These are phyloP conservation scores for Gaeumannomyces tritici DNA, from an alignment of 2,329 filamentous ascomycete species.

Conservation along the genomic window DNA sequence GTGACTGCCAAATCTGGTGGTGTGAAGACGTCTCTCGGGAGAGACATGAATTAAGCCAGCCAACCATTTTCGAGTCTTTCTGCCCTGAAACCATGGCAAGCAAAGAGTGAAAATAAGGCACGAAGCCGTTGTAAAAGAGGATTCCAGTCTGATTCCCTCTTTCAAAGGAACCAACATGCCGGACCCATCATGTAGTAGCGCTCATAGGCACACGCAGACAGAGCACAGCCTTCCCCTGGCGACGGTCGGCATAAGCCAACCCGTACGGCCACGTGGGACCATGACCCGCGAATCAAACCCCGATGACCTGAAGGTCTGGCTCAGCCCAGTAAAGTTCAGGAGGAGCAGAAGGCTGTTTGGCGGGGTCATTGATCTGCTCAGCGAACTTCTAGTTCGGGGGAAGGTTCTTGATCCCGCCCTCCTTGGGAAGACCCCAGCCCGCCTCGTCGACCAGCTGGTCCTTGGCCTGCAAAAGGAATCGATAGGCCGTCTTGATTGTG, in stretches of 20 bases:
- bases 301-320: not conserved
- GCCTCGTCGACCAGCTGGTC: slow-evolving; percentile 44
- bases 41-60: not conserved
- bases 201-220: not conserved
- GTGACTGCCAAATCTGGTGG: not conserved
- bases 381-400: slow-evolving; percentile 39
- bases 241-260: not conserved
- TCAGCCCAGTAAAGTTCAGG: not conserved
- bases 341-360: not conserved
- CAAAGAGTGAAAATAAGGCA: not conserved
- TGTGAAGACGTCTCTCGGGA: not conserved
- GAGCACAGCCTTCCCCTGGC: not conserved
- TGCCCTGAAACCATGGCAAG: not conserved
- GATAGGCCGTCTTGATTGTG: slow-evolving; percentile 93
- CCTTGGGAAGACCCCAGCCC: slow-evolving; percentile 44
- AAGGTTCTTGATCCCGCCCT: slow-evolving; percentile 61
- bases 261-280: not conserved
- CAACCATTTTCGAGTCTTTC: not conserved
- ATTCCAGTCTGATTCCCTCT: not conserved
- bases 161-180: not conserved
- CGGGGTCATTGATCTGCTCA: not conserved
- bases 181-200: not conserved
- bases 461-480: slow-evolving; percentile 67
- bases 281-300: not conserved
- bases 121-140: not conserved